Evolutionary conservation across 164 flowering plant species (phyloP).

Genomic region (Vitis labrusca): DNA sequence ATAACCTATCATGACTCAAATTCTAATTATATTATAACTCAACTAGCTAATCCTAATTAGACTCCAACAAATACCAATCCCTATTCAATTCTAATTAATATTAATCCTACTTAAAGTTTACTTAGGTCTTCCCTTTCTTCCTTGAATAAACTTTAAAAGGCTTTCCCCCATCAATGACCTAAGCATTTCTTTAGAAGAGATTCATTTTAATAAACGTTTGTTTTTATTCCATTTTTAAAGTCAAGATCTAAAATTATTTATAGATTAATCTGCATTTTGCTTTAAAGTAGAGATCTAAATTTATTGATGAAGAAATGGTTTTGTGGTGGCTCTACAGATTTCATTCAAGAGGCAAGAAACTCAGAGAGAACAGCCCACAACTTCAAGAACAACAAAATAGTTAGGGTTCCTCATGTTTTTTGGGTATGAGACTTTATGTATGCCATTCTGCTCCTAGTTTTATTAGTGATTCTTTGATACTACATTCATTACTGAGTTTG

Average conservation of each 20-base stretch:
- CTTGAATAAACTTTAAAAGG: too few relatives aligned
- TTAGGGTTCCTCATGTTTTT: slow-evolving; percentile 66
- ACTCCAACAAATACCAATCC: too few relatives aligned
- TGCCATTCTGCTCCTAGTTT: background rate
- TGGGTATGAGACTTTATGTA: slow-evolving; percentile 56
- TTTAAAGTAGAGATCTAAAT: background rate
- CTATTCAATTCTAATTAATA: too few relatives aligned
- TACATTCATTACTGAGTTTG: background rate
- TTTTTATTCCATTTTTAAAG: too few relatives aligned
- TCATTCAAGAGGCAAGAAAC: slow-evolving; percentile 77
- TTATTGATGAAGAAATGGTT: background rate
- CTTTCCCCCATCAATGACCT: background rate
- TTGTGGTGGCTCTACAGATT: slow-evolving; percentile 51
- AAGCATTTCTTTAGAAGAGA: background rate
- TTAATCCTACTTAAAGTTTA: too few relatives aligned
- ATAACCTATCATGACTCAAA: too few relatives aligned
- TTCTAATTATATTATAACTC: too few relatives aligned
- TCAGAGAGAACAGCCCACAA: slow-evolving; percentile 68
- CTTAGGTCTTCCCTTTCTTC: too few relatives aligned
- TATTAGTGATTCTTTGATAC: background rate
- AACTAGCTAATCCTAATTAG: too few relatives aligned
- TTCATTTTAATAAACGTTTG: background rate
- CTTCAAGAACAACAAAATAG: slow-evolving; percentile 49
- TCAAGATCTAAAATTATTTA: too few relatives aligned
- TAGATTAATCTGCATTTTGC: too few relatives aligned